Conservation (phyloP, 768 basidiomycete genomes). For the Leccinum disarticulatum region DNA sequence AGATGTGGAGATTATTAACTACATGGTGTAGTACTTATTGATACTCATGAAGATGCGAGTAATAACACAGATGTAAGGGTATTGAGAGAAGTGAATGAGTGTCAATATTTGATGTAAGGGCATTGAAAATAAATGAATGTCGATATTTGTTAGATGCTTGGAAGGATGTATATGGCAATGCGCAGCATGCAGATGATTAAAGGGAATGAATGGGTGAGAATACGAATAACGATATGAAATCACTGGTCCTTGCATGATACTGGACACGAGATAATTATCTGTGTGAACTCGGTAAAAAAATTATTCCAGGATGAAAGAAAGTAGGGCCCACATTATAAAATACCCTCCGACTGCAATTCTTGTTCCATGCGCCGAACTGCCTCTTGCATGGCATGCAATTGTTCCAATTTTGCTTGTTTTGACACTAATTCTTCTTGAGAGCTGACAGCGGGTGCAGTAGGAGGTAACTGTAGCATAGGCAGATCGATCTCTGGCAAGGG, state of each 20-base stretch:
- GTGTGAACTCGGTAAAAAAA: background rate
- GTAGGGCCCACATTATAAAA: conserved; percentile 14
- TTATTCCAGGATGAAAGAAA: too few species aligned
- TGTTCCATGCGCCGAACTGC: conserved; percentile 33
- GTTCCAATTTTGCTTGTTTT: conserved; percentile 21
- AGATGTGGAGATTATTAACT: background rate
- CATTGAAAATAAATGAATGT: background rate
- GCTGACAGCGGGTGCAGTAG: background rate
- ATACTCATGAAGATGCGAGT: background rate
- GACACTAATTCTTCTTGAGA: conserved; percentile 3
- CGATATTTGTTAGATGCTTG: background rate
- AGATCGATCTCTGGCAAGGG: conserved; percentile 27
- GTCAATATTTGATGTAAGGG: background rate
- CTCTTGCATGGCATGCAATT: conserved; percentile 33
- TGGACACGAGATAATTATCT: conserved; percentile 8
- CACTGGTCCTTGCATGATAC: background rate
- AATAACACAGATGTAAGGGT: conserved; percentile 1
- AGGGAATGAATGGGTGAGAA: background rate
- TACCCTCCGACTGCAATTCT: conserved; percentile 29
- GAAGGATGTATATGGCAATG: background rate
- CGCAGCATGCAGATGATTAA: background rate
- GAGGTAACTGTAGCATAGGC: conserved; percentile 25
- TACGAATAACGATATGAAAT: conserved; percentile 23
- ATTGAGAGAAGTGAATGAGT: background rate
- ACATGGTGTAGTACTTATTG: background rate